Conservation (phyloP, 1,284 basidiomycete species). For the Gomphus bonarii region DNA sequence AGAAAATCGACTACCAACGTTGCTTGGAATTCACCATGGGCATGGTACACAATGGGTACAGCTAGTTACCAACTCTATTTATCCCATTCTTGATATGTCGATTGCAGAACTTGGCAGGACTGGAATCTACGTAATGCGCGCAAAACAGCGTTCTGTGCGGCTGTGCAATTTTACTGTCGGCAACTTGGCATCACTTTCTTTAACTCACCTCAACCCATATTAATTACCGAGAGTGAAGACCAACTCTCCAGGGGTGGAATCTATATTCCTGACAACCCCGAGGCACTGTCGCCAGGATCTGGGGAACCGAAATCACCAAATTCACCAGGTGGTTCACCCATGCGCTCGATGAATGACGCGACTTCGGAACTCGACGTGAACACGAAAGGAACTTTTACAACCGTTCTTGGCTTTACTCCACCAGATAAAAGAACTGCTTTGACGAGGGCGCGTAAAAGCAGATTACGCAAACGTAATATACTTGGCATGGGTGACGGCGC, state of each 20-base stretch:
- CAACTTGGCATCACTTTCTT: conserved; percentile 54
- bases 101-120: conserved; percentile 42
- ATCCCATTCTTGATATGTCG: background rate
- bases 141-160: conserved; percentile 67
- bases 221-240: conserved; percentile 39
- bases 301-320: conserved; percentile 8
- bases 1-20: conserved; percentile 51
- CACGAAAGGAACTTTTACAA: conserved; percentile 21
- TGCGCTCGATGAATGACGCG: conserved; percentile 11
- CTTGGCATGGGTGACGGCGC: conserved; percentile 1
- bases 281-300: background rate
- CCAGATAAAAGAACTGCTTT: conserved; percentile 17
- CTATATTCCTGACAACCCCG: conserved; percentile 11
- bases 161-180: conserved; percentile 57
- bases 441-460: conserved; percentile 7
- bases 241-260: conserved; percentile 24
- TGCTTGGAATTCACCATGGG: conserved; percentile 57
- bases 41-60: conserved; percentile 59
- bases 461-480: conserved; percentile 7
- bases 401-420: conserved; percentile 40
- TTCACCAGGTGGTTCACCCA: background rate
- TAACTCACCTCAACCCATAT: conserved; percentile 39
- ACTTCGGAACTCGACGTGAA: conserved; percentile 12
- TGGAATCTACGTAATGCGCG: conserved; percentile 52
- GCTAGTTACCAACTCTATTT: background rate